Evolutionary conservation across 306 rosid genomes (phyloP).

Genomic region (Sesbania bispinosa): DNA sequence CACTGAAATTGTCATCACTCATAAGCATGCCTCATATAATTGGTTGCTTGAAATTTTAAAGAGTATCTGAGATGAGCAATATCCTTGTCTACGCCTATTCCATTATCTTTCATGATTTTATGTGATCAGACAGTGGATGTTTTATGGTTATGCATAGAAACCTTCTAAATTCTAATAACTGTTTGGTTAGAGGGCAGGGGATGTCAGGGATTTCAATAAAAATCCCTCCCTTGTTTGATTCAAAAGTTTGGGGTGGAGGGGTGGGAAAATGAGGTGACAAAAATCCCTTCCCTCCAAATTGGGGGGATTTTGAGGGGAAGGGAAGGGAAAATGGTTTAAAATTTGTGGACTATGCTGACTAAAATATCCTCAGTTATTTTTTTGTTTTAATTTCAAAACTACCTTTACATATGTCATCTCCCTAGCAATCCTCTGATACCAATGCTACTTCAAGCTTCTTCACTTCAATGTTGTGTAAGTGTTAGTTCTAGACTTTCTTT

Average conservation of each 20-base stretch:
- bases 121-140: neutral
- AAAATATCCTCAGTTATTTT: neutral
- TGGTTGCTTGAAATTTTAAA: neutral
- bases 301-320: neutral
- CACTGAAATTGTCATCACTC: constrained; percentile 12
- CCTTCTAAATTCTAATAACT: neutral
- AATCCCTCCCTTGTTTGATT: neutral
- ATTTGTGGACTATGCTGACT: neutral
- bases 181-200: neutral
- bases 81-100: neutral
- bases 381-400: too few species aligned
- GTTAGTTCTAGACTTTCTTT: too few species aligned
- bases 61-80: neutral
- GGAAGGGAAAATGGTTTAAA: neutral
- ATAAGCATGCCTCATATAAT: neutral
- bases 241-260: neutral
- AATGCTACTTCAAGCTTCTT: too few species aligned
- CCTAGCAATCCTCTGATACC: neutral
- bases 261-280: neutral
- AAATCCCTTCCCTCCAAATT: neutral
- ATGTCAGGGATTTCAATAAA: neutral
- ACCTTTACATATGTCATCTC: neutral
- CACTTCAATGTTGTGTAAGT: too few species aligned
- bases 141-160: neutral
- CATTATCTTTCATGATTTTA: neutral